phyloP scores from a whole-genome alignment of 108 stramenopile species.

The Conticribra weissflogii region DNA sequence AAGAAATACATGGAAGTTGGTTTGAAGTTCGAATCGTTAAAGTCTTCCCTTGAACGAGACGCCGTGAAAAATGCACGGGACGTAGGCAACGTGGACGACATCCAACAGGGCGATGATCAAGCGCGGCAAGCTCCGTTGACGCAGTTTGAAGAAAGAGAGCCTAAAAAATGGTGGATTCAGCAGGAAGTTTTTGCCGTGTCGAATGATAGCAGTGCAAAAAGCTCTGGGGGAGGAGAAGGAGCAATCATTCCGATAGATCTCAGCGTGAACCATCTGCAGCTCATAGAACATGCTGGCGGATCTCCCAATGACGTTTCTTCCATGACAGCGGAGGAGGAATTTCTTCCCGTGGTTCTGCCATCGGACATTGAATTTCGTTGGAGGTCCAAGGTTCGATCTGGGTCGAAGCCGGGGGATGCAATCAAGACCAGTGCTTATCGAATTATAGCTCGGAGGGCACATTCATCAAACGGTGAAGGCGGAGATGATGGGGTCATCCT shows the following conservation, averaged over 20 bases:
- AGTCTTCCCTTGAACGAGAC: neutral
- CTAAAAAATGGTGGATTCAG: constrained; percentile 40
- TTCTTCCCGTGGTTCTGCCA: constrained; percentile 35
- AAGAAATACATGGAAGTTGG: neutral
- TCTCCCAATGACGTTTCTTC: constrained; percentile 29
- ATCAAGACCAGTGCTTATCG: constrained; percentile 32
- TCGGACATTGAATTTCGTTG: constrained; percentile 44
- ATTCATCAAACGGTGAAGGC: neutral
- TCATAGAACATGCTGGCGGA: constrained; percentile 19
- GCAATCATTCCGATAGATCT: constrained; percentile 40
- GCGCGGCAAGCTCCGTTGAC: neutral
- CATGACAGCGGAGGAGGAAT: constrained; percentile 24
- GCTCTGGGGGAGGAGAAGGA: constrained; percentile 3
- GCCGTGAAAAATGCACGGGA: constrained; percentile 4
- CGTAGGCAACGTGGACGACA: constrained; percentile 5
- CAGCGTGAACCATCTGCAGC: constrained; percentile 48
- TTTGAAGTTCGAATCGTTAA: neutral
- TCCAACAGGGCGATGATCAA: neutral
- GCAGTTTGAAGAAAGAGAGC: constrained; percentile 11
- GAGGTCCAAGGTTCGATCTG: constrained; percentile 27
- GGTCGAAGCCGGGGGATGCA: constrained; percentile 1
- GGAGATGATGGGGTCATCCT: constrained; percentile 5
- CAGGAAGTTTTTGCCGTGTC: constrained; percentile 5
- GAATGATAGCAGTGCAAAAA: neutral
- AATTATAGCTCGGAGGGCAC: constrained; percentile 33